A percentile compares a stretch with the other conserved stretches of the same genome.
Evolutionary conservation across 2,329 filamentous ascomycete genomes (phyloP).

Genomic region (Aaosphaeria pasadenensis): DNA sequence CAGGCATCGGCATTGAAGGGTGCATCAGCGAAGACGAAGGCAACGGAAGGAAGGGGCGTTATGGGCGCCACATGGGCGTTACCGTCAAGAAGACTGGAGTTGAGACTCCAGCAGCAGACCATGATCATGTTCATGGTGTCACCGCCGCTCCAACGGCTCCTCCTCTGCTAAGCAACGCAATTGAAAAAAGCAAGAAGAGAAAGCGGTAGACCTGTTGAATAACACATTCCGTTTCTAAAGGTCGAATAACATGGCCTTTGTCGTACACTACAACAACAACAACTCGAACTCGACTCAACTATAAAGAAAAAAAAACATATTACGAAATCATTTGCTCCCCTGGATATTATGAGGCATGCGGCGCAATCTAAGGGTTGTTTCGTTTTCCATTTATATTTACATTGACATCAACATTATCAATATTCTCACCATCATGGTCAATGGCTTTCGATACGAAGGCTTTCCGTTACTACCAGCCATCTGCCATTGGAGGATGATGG

Average conservation of each 20-base stretch:
- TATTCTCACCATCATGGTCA: no score
- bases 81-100: constrained; percentile 58
- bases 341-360: no score
- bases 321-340: no score
- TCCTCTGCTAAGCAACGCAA: constrained; percentile 11
- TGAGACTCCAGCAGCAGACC: constrained; percentile 32
- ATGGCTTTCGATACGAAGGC: no score
- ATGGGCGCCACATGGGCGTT: constrained; percentile 69
- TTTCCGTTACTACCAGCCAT: no score
- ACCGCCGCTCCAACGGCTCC: constrained; percentile 7
- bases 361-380: no score
- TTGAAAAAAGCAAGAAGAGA: constrained; percentile 67
- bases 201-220: constrained; percentile 55
- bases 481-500: no score
- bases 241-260: constrained; percentile 22
- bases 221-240: constrained; percentile 48
- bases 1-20: constrained; percentile 86
- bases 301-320: no score
- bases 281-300: no score
- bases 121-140: constrained; percentile 17
- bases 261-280: no score
- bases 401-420: no score
- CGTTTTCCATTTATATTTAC: no score
- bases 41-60: constrained; percentile 93
- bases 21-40: constrained; percentile 98